These are phyloP conservation scores for Chaetothyriales sp. DNA, from an alignment of 2,329 filamentous ascomycete genomes.

Conservation along the genomic window DNA sequence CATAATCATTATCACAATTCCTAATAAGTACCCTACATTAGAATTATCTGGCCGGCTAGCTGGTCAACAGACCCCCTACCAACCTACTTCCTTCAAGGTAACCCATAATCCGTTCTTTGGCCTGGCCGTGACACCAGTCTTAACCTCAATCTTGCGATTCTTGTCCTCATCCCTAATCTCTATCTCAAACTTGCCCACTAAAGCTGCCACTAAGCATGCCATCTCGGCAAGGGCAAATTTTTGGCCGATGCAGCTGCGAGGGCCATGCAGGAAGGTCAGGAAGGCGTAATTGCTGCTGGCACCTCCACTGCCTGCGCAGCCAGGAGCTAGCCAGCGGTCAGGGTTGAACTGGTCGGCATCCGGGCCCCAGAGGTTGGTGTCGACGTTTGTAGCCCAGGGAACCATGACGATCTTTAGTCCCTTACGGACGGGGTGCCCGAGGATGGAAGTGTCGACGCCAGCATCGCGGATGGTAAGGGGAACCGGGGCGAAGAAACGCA, in stretches of 20 bases:
- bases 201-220: slow-evolving; percentile 63
- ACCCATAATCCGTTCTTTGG: slow-evolving; percentile 62
- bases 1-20: too few relatives aligned
- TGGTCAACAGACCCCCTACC: slow-evolving; percentile 34
- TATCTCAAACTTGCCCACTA: slow-evolving; percentile 58
- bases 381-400: slow-evolving; percentile 56
- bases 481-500: slow-evolving; percentile 61
- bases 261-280: slow-evolving; percentile 63
- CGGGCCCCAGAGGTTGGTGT: slow-evolving; percentile 56
- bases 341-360: slow-evolving; percentile 66
- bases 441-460: slow-evolving; percentile 49
- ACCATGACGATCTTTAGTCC: slow-evolving; percentile 56
- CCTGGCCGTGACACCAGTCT: slow-evolving; percentile 55
- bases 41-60: too few relatives aligned
- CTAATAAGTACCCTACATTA: too few relatives aligned
- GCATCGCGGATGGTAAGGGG: slow-evolving; percentile 57
- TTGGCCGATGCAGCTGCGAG: slow-evolving; percentile 20
- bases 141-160: slow-evolving; percentile 40
- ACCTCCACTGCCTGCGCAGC: slow-evolving; percentile 48
- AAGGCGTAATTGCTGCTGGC: slow-evolving; percentile 59
- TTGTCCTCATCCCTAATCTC: slow-evolving; percentile 47
- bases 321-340: slow-evolving; percentile 52
- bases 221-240: slow-evolving; percentile 60
- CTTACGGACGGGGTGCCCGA: slow-evolving; percentile 52
- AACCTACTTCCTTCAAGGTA: slow-evolving; percentile 51